Conservation (phyloP, 805 yeast genomes). For the Candida ascalaphidarum region DNA sequence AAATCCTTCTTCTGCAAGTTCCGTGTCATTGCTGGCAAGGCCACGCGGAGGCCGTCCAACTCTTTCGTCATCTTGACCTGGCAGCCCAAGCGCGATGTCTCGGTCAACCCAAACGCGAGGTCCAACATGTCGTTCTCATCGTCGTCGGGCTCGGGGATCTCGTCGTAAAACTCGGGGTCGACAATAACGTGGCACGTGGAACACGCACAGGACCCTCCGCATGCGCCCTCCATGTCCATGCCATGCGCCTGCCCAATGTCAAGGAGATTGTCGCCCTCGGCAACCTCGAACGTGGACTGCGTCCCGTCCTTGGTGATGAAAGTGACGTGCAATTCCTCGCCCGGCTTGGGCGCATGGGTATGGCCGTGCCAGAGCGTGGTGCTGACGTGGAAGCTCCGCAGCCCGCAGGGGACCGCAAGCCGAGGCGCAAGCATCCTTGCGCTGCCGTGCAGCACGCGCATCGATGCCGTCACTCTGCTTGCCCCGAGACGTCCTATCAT, state of each 20-base stretch:
- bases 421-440: background rate
- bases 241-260: constrained; percentile 94
- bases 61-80: constrained; percentile 86
- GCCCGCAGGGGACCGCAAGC: background rate
- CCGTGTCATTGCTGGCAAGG: constrained; percentile 95
- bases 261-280: constrained; percentile 84
- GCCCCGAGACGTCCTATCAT: too few relatives aligned
- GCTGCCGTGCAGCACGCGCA: too few relatives aligned
- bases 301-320: constrained; percentile 88
- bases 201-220: constrained; percentile 99
- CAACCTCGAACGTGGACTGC: constrained; percentile 74
- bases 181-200: constrained; percentile 96
- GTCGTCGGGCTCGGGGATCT: constrained; percentile 89
- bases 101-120: constrained; percentile 94
- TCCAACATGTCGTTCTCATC: constrained; percentile 99
- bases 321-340: constrained; percentile 77
- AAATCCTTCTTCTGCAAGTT: constrained; percentile 82
- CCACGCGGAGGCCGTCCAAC: constrained; percentile 88
- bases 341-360: constrained; percentile 81
- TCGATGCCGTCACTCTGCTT: too few relatives aligned
- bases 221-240: constrained; percentile 95
- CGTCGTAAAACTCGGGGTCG: constrained; percentile 90
- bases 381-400: constrained; percentile 1
- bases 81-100: constrained; percentile 93
- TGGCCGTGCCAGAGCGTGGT: constrained; percentile 58